Percentiles rank a stretch among this genome's conserved stretches.
phyloP scores from a whole-genome alignment of 2,329 filamentous ascomycete species.

The Cytospora leucostoma region DNA sequence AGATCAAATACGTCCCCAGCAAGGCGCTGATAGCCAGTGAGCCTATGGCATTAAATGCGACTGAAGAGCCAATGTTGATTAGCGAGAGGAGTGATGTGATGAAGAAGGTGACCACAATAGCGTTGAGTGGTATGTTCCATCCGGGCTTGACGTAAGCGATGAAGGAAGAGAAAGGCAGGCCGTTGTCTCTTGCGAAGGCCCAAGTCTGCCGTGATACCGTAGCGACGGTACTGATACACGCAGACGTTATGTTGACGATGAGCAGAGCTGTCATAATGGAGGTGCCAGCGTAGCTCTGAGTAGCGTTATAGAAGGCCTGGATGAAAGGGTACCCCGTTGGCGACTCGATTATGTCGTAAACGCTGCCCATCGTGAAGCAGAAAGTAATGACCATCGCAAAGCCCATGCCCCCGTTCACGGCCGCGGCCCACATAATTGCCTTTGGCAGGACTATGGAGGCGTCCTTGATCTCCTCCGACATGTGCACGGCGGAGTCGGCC shows the following conservation, averaged over 20 bases:
- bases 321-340: slow-evolving; percentile 60
- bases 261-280: slow-evolving; percentile 53
- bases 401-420: slow-evolving; percentile 40
- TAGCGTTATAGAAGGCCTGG: slow-evolving; percentile 56
- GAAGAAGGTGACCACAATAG: slow-evolving; percentile 5
- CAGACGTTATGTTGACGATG: slow-evolving; percentile 49
- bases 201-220: slow-evolving; percentile 59
- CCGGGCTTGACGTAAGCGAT: slow-evolving; percentile 40
- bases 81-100: slow-evolving; percentile 7
- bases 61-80: slow-evolving; percentile 16
- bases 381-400: slow-evolving; percentile 43
- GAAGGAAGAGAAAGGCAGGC: slow-evolving; percentile 43
- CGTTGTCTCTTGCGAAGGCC: slow-evolving; percentile 52
- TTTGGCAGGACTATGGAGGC: slow-evolving; percentile 39
- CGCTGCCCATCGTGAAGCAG: slow-evolving; percentile 40
- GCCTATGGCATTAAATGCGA: slow-evolving; percentile 31
- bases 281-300: slow-evolving; percentile 48
- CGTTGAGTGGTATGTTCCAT: slow-evolving; percentile 22
- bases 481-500: slow-evolving; percentile 40
- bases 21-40: slow-evolving; percentile 52
- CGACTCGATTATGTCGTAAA: slow-evolving; percentile 33
- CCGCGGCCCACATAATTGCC: slow-evolving; percentile 40
- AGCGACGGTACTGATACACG: slow-evolving; percentile 55
- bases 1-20: slow-evolving; percentile 54
- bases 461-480: slow-evolving; percentile 44